Percentiles rank a stretch among this genome's conserved stretches.
These are phyloP conservation scores for Vanilla planifolia DNA, from an alignment of 106 monocot genomes.

Conservation along the genomic window DNA sequence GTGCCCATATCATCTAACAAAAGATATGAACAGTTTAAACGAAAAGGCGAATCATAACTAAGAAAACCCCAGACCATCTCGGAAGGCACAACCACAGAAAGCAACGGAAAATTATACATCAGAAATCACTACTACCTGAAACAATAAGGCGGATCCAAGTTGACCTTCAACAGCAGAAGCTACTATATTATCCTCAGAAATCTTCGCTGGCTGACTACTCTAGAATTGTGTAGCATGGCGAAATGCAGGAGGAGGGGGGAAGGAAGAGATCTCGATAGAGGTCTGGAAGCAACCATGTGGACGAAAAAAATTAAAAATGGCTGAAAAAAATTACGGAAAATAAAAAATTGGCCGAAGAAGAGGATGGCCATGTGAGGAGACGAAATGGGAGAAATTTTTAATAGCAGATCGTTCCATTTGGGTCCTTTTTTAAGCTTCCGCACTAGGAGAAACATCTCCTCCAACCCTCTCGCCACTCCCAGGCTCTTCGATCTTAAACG, in stretches of 20 bases:
- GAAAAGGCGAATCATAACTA: too few relatives aligned
- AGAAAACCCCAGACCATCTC: too few relatives aligned
- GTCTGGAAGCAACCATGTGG: slow-evolving; percentile 35
- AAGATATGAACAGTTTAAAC: slow-evolving; percentile 6
- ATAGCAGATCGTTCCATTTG: neutral
- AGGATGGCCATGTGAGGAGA: slow-evolving; percentile 20
- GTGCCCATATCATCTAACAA: neutral
- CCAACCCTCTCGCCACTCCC: too few relatives aligned
- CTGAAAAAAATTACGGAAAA: slow-evolving; percentile 12
- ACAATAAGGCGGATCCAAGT: neutral
- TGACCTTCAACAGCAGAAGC: neutral
- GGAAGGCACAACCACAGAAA: too few relatives aligned
- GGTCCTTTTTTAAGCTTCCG: slow-evolving; percentile 1
- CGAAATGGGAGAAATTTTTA: slow-evolving; percentile 7
- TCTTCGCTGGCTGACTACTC: slow-evolving; percentile 2
- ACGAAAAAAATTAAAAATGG: slow-evolving; percentile 14
- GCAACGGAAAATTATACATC: neutral
- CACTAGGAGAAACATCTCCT: neutral
- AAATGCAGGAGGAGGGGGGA: neutral
- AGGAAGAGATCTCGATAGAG: slow-evolving; percentile 14
- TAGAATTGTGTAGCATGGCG: neutral
- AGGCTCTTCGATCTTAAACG: too few relatives aligned
- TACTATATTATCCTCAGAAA: slow-evolving; percentile 16
- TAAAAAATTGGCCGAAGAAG: slow-evolving; percentile 16
- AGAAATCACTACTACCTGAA: neutral